Base-by-base conservation (phyloP, 306 rosid species). In the Sicyos baderoa region DNA sequence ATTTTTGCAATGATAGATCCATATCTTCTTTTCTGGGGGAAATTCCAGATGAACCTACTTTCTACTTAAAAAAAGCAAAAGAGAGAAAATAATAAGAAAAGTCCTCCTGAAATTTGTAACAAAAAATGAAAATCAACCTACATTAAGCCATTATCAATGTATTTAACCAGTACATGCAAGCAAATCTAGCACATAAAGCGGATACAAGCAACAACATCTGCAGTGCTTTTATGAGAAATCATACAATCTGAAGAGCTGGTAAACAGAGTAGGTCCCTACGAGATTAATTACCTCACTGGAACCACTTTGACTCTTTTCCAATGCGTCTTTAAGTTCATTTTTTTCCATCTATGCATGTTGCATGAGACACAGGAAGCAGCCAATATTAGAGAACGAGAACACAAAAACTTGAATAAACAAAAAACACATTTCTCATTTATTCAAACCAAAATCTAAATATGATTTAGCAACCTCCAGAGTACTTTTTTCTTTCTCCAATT, bases 11-110 rank as follows among this genome's bases (percentile, higher is more conserved):
- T 70, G 86, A 83, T 19, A 75, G 79, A 79, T 88, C 96, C 99
- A 86, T 75, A 64, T 94, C 96, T 80, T 88, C 91, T 81, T 82
- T 86, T 71, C 82, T 86, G 47, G 90, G 82, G 74, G 82, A 86
- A 72, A 76, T 79, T 84, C 76, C 80, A 75, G 88, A 83, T 62
- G 82, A 70, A 64, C 78, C 88, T 29, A 82, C 73, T 65, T 67
- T 66, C 97, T 89, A 75, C 74, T 71, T 56, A 10, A 45, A 54
- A 37, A 32, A 29, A 35, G 40, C 40, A 35, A n/a, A n/a, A n/a
- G n/a, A 37, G 1, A 37, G 50, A 25, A 54, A 50, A 23, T 10
- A 17, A 61, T 32, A 7, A 29, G 50, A 63, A 17, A 61, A 13
- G 29, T 0, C 32, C 19, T 2, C 70, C 51, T 2, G 35, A 42